Evolutionary conservation across 805 yeast genomes (phyloP).

Genomic region (Wickerhamomyces sydowiorum): DNA sequence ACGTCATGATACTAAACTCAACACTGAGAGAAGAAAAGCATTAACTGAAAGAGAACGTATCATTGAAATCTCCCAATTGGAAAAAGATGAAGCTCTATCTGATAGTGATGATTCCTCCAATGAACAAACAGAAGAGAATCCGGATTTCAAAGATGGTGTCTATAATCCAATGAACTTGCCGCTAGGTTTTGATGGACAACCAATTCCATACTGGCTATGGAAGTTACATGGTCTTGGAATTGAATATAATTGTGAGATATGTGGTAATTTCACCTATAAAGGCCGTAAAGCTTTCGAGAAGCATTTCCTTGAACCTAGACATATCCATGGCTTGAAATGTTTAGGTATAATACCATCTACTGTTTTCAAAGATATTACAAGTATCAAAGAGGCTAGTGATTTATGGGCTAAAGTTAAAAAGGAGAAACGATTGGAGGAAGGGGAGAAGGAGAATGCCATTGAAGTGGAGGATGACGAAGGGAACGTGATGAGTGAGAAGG

Average conservation of each 20-base stretch:
- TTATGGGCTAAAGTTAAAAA: slow-evolving; percentile 45
- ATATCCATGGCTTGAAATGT: slow-evolving; percentile 65
- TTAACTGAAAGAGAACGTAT: slow-evolving; percentile 54
- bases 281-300: slow-evolving; percentile 69
- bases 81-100: slow-evolving; percentile 21
- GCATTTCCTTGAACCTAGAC: slow-evolving; percentile 72
- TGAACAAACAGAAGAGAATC: slow-evolving; percentile 7
- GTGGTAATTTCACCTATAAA: slow-evolving; percentile 66
- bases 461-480: slow-evolving; percentile 94
- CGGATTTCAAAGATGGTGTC: slow-evolving; percentile 18
- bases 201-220: slow-evolving; percentile 91
- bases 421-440: slow-evolving; percentile 5
- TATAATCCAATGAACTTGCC: slow-evolving; percentile 58
- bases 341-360: slow-evolving; percentile 60
- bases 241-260: slow-evolving; percentile 75
- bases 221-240: slow-evolving; percentile 81
- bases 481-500: slow-evolving; percentile 81
- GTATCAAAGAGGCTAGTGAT: slow-evolving; percentile 60
- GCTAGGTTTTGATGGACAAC: slow-evolving; percentile 81
- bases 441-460: slow-evolving; percentile 46
- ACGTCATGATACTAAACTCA: slow-evolving; percentile 46
- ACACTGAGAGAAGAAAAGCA: slow-evolving; percentile 59
- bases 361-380: slow-evolving; percentile 57
- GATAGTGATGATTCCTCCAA: slow-evolving; percentile 12
- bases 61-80: slow-evolving; percentile 21